phyloP scores from a whole-genome alignment of 208 protist genomes.

The Sergeia podlipaevii region DNA sequence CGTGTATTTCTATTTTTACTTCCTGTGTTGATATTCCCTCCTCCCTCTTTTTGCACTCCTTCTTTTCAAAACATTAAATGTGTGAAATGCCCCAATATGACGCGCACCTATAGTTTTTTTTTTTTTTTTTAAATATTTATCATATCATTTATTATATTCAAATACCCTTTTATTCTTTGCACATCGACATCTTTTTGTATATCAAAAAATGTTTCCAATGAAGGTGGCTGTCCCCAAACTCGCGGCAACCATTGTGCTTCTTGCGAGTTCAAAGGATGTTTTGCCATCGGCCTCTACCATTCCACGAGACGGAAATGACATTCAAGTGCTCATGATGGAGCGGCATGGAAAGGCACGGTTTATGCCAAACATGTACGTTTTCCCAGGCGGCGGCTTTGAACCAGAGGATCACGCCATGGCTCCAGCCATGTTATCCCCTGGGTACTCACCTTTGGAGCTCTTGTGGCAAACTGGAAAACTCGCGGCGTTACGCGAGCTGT shows the following conservation, averaged over 20 bases:
- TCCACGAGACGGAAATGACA: too few relatives aligned
- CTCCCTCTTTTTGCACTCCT: background rate
- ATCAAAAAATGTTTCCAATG: background rate
- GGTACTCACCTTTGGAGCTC: background rate
- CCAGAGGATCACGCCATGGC: slow-evolving; percentile 18
- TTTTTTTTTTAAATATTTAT: too few relatives aligned
- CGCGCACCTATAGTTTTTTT: too few relatives aligned
- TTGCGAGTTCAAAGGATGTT: slow-evolving; percentile 6
- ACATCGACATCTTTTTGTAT: too few relatives aligned
- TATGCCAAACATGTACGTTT: slow-evolving; percentile 51
- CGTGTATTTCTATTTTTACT: too few relatives aligned
- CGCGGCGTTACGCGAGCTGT: slow-evolving; percentile 44
- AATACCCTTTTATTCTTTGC: background rate
- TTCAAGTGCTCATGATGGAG: slow-evolving; percentile 53
- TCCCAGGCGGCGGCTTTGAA: slow-evolving; percentile 52
- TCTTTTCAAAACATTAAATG: slow-evolving; percentile 1
- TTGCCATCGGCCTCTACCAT: background rate
- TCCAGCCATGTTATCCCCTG: too few relatives aligned
- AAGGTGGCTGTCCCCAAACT: slow-evolving; percentile 22
- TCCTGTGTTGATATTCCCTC: background rate
- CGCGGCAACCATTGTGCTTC: slow-evolving; percentile 39
- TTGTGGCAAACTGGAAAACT: too few relatives aligned
- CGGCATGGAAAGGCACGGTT: slow-evolving; percentile 55
- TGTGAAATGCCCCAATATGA: too few relatives aligned
- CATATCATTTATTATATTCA: too few relatives aligned